Evolutionary conservation across 1,284 basidiomycete species (phyloP), one percentile per base, ranked within the genome.

Genomic region (Omphalotus olearius): DNA sequence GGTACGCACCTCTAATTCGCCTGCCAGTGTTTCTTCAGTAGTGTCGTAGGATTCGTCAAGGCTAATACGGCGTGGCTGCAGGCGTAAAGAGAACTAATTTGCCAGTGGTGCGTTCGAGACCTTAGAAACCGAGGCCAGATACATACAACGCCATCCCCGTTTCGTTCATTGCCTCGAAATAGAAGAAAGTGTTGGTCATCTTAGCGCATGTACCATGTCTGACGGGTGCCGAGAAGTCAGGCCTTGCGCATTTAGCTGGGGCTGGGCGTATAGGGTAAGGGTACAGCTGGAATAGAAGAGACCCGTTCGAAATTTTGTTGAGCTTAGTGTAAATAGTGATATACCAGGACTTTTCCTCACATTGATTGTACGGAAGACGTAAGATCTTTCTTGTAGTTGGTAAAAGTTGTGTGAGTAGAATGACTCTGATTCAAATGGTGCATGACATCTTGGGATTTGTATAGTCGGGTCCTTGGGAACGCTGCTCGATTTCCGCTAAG

Each of bases 331-430:
- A 25, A 51, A 23, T 25, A 44, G 14, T 37, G 30, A 14, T n/a
- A 17, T 4, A 26, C 73, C 70, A 40, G 74, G 74, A 57, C 73
- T 76, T 52, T 75, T 76, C 20, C 64, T 58, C 36, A 63, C 5
- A 23, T 23, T 23, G 23, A 23, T 23, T 23, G 2, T 23, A 23
- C 23, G 3, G 23, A 23, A 23, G 23, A 23, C 5, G 23, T 23
- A 5, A n/a, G n/a, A n/a, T n/a, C 23, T 5, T 5, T 5, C 23
- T 23, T 23, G 23, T 23, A 23, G 23, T 23, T 23, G 23, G 23
- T 23, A 5, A 23, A 23, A 23, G 23, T 23, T 23, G 5, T 23
- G 23, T 23, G 23, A 23, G 5, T 23, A 23, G 23, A 23, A 23
- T 23, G 23, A 2, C 23, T 23, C n/a, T n/a, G n/a, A n/a, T n/a